phyloP scores from a whole-genome alignment of 2,329 filamentous ascomycete species.

The Pseudocercospora musae region DNA sequence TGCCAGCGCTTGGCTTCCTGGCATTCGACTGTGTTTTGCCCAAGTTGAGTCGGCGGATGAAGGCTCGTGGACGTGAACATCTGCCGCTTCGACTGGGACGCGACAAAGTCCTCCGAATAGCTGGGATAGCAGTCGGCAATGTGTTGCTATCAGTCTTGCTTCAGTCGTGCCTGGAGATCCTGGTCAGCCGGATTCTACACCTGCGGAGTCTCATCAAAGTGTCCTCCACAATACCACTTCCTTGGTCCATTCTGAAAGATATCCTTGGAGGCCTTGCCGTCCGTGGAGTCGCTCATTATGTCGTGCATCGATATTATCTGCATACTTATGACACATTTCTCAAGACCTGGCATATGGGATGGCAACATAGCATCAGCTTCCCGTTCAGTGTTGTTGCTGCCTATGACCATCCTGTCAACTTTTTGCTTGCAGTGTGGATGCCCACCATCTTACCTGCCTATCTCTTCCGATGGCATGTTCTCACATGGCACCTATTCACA shows the following conservation, averaged over 20 bases:
- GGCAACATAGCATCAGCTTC: constrained; percentile 57
- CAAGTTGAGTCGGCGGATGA: constrained; percentile 64
- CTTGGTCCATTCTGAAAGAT: constrained; percentile 59
- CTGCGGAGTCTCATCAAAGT: constrained; percentile 57
- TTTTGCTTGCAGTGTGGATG: constrained; percentile 61
- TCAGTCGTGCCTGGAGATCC: constrained; percentile 56
- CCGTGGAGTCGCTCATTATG: constrained; percentile 67
- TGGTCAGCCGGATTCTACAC: constrained; percentile 53
- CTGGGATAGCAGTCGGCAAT: constrained; percentile 55
- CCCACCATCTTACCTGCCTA: constrained; percentile 65
- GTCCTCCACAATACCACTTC: constrained; percentile 55
- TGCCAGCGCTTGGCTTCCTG: constrained; percentile 70
- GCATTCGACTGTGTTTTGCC: constrained; percentile 69
- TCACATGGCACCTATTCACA: constrained; percentile 68
- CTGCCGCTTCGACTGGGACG: constrained; percentile 46
- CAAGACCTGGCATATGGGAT: constrained; percentile 45
- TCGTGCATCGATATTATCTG: constrained; percentile 65
- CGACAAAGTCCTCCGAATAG: constrained; percentile 48
- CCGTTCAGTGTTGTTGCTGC: constrained; percentile 63
- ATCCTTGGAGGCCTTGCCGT: constrained; percentile 51
- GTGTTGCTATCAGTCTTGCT: constrained; percentile 50
- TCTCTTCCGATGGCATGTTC: constrained; percentile 64
- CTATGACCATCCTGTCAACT: constrained; percentile 65
- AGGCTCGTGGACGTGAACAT: constrained; percentile 58
- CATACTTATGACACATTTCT: constrained; percentile 49